phyloP scores from a whole-genome alignment of 257 asterid species.

The Ehretia macrophylla region DNA sequence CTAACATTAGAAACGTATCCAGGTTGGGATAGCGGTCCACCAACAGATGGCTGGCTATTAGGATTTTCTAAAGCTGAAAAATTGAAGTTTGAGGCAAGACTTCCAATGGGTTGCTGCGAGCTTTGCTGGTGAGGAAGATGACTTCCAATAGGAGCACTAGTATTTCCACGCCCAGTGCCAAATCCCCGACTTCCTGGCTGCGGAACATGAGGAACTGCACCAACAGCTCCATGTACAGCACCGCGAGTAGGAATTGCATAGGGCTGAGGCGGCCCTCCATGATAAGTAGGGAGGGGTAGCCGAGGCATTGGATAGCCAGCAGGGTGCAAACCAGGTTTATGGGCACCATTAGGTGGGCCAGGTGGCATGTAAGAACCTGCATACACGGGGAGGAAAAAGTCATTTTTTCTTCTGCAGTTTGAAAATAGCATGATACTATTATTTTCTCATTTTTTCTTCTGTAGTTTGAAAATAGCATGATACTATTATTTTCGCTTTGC shows the following conservation, averaged over 20 bases:
- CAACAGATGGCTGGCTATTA: constrained; percentile 73
- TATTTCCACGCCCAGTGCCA: constrained; percentile 85
- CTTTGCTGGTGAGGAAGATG: constrained; percentile 89
- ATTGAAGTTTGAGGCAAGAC: constrained; percentile 61
- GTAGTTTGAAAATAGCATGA: too few species aligned
- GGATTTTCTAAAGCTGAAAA: constrained; percentile 82
- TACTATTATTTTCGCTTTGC: too few species aligned
- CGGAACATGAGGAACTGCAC: constrained; percentile 84
- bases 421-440: background rate
- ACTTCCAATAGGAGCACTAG: constrained; percentile 88
- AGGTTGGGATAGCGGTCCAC: constrained; percentile 93
- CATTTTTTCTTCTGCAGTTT: background rate
- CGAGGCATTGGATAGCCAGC: constrained; percentile 84
- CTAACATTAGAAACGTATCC: constrained; percentile 89
- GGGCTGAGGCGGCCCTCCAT: constrained; percentile 84
- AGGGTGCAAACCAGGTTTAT: constrained; percentile 79
- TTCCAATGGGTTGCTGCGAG: constrained; percentile 75
- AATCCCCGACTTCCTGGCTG: constrained; percentile 89
- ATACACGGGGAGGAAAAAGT: background rate
- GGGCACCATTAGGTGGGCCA: constrained; percentile 79
- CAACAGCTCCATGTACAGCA: constrained; percentile 92
- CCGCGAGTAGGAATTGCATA: constrained; percentile 93
- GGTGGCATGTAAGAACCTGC: constrained; percentile 85
- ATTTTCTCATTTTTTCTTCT: too few species aligned
- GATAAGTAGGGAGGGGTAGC: constrained; percentile 77